Evolutionary conservation across 2,329 filamentous ascomycete species (phyloP).

Genomic region (Colletotrichum tamarilloi): DNA sequence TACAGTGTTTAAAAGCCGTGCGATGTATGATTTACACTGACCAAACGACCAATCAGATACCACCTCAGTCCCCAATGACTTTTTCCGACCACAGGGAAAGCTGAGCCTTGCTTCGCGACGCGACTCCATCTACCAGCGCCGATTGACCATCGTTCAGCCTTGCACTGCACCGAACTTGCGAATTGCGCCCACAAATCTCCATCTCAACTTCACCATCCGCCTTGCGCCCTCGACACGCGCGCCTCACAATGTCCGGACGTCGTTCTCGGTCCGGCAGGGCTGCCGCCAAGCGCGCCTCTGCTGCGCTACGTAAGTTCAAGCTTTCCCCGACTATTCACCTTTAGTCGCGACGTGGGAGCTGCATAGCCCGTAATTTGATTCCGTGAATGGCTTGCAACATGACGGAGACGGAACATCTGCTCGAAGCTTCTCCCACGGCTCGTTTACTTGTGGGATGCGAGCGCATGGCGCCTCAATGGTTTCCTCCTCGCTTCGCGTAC

Average conservation of each 20-base stretch:
- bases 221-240: background rate
- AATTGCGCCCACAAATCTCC: background rate
- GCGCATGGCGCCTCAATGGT: background rate
- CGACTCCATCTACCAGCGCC: slow-evolving; percentile 32
- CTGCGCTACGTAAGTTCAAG: slow-evolving; percentile 59
- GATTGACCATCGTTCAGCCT: slow-evolving; percentile 27
- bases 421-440: slow-evolving; percentile 18
- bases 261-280: slow-evolving; percentile 60
- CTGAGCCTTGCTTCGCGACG: slow-evolving; percentile 31
- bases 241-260: slow-evolving; percentile 27
- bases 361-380: background rate
- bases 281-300: slow-evolving; percentile 64
- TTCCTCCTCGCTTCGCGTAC: background rate
- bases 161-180: background rate
- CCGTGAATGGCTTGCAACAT: slow-evolving; percentile 38
- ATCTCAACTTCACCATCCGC: background rate
- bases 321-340: background rate
- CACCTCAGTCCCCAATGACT: slow-evolving; percentile 6
- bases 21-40: accelerated
- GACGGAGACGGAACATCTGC: slow-evolving; percentile 9
- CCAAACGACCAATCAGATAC: background rate
- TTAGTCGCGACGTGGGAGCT: background rate
- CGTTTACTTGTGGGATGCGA: too few species aligned
- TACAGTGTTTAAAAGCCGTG: background rate
- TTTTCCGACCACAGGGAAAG: slow-evolving; percentile 14